These are phyloP conservation scores for Arthrobotrys iridis DNA, from an alignment of 2,329 filamentous ascomycete genomes.

Conservation along the genomic window DNA sequence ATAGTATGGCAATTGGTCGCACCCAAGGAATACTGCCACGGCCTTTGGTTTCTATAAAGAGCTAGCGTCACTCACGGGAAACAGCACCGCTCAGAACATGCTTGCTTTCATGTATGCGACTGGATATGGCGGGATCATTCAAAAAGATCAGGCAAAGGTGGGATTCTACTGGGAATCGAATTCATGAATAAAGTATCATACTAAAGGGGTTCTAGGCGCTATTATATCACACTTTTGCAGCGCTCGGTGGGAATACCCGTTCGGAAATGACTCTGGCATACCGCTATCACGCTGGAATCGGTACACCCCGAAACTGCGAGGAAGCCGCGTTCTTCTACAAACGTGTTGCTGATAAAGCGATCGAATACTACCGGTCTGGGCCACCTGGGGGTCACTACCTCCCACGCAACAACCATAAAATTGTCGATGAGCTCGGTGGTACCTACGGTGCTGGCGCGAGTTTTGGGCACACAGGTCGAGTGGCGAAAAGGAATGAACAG, in stretches of 20 bases:
- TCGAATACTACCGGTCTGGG: conserved; percentile 85
- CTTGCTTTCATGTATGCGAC: conserved; percentile 95
- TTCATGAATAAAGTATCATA: background rate
- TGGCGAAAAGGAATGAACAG: conserved; percentile 76
- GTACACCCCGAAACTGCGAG: conserved; percentile 85
- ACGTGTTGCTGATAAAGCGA: conserved; percentile 89
- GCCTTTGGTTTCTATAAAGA: conserved; percentile 84
- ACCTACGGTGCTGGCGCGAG: conserved; percentile 96
- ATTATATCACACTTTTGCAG: conserved; percentile 93
- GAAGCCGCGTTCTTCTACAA: conserved; percentile 89
- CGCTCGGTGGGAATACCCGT: conserved; percentile 79
- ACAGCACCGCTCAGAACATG: conserved; percentile 95
- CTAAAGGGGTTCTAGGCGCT: conserved; percentile 67
- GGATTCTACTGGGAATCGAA: background rate
- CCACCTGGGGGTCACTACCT: conserved; percentile 86
- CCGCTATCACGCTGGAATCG: conserved; percentile 84
- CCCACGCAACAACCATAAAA: conserved; percentile 79
- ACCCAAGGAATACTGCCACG: conserved; percentile 80
- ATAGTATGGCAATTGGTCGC: conserved; percentile 83
- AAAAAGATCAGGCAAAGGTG: conserved; percentile 82
- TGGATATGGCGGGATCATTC: conserved; percentile 81
- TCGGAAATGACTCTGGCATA: conserved; percentile 95
- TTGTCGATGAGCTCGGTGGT: conserved; percentile 89
- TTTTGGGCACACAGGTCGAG: conserved; percentile 83
- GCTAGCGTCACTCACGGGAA: conserved; percentile 79